Base-by-base conservation (phyloP, 2,329 filamentous ascomycete species). In the Hypoxylon sp. region DNA sequence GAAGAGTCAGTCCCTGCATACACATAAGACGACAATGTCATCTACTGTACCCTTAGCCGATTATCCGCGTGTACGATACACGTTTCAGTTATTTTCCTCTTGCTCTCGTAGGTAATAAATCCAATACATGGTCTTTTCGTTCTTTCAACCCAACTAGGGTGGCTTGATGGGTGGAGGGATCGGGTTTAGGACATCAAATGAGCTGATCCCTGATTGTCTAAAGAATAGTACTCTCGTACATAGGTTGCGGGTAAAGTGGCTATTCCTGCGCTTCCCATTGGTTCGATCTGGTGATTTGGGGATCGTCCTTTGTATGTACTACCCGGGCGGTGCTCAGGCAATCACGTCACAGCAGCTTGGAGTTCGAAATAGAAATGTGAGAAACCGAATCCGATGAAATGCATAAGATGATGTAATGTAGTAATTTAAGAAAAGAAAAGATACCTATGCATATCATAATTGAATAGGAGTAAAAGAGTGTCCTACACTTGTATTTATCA, bases 191-290 rank as follows among this genome's bases (percentile, higher is more conserved):
- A 39, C 51, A 51, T 64, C 61, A 61, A 68, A 60, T 65, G 61
- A 62, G 65, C 61, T 65, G 65, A 61, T 67, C 64, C 19, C 3
- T 45, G n/a, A 45, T 63, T 59, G 48, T 47, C 62, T 59, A 21
- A 32, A 59, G 46, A 52, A 53, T 14, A 21, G n/a, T n/a, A n/a
- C n/a, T n/a, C n/a, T 27, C 34, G 54, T 58, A n/a, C 52, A 52
- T 55, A 56, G 47, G 57, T 47, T 37, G 54, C 51, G 41, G 48
- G 37, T 34, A 47, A 47, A 51, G 37, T 45, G 30, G 25, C 23
- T 11, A 53, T 50, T 66, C 62, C 64, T 47, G 19, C 39, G 29
- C 54, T 57, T 65, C 65, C 65, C 23, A 70, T 70, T 70, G 68
- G 65, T 7, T 63, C 65, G 61, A 68, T 64, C 48, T 50, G 37